Base-by-base conservation (phyloP, 768 basidiomycete genomes). In the Cubamyces lactineus region DNA sequence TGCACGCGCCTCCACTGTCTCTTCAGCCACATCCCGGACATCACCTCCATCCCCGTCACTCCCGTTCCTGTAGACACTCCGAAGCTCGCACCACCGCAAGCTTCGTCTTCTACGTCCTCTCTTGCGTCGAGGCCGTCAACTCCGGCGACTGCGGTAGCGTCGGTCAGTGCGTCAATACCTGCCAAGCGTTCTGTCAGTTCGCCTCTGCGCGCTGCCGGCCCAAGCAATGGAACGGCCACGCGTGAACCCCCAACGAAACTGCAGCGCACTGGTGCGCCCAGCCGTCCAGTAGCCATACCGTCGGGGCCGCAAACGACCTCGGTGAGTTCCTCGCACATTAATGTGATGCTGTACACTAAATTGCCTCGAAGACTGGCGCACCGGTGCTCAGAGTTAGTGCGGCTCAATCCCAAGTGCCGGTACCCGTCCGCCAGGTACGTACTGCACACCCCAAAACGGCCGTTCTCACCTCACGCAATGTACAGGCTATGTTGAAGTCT, bases 401-500 rank as follows among this genome's bases (percentile, higher is more conserved):
- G 3, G 86, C 86, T 0, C 83, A 81, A 58, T 93, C 91, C n/a
- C 78, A 79, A 43, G 84, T 94, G 19, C 78, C 93, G 1, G 67
- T 94, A 46, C 85, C 87, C 5, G 86, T 90, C 51, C 83, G 94
- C 40, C 90, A 93, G 81, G 87, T 87, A 51, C 52, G 78, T 70
- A 12, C 71, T 61, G 30, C 43, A 21, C 23, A 49, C 17, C 21
- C 17, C 12, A 1, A 43, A 50, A 12, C 15, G 13, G 13, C 6
- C 7, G 21, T 21, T 30, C 47, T 59, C 3, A 52, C 28, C 53
- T 26, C 13, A 63, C 24, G 23, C 53, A 16, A 51, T 23, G 16
- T 51, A 21, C 56, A 92, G 87, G 80, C 86, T 1, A 85, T 93
- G 89, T 77, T 95, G 62, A 89, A 88, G 72, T 81, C 77, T 0